Evolutionary conservation across 169 alveolate species (phyloP), one percentile per base, ranked within the genome.

Genomic region (Cryptosporidium tyzzeri): DNA sequence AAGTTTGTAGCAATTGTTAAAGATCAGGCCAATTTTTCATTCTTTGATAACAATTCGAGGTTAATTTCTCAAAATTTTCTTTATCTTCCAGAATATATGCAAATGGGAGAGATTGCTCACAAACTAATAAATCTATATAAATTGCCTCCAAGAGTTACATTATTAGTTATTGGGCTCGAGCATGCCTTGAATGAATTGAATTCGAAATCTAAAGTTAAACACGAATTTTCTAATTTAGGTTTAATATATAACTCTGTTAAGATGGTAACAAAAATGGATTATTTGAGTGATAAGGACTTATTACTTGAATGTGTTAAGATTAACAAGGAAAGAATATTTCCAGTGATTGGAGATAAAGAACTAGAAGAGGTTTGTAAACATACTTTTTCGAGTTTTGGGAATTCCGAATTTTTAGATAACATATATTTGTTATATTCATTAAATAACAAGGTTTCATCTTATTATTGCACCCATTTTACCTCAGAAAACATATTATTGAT

Each of bases 71-170:
- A 48, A 29, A 33, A 23, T 33, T 18, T 59, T 53, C 39, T 37
- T 23, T 73, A 37, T 73, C 31, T 80, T 8, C 89, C 89, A 62
- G 16, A n/a, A 33, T 80, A 80, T 80, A 80, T 80, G 74, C 12
- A 29, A 10, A 9, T 8, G 3, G 23, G 4, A 12, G 85, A 29
- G 18, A 10, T 80, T 12, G 74, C 75, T 18, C 33, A 80, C 29
- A 37, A 1, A 18, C n/a, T 80, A 39, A 80, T 80, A 33, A 65
- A 80, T 26, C 10, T 29, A 4, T 80, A 44, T 29, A 80, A 31
- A 62, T 14, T 80, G 16, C 89, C 89, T 23, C 89, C 89, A 0
- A 80, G 75, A 23, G 26, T 80, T 37, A 61, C 89, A 39, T 14
- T 80, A 9, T 62, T 80, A 23, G 0, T 69, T n/a, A 65, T 80